phyloP scores from a whole-genome alignment of 1,139 yeast genomes.

The Hemisphaericaspora xylanilytica region DNA sequence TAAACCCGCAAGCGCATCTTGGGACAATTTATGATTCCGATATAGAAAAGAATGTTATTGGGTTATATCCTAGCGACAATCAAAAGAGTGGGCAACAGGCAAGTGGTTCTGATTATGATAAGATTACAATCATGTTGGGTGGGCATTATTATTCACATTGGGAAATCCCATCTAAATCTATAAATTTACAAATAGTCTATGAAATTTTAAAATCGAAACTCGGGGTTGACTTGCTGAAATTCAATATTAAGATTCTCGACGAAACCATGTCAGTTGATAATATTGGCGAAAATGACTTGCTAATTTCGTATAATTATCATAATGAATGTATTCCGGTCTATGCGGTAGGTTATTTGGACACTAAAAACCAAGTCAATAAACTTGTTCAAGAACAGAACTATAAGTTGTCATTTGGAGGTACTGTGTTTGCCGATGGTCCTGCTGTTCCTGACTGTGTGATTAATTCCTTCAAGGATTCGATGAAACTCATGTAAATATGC shows the following conservation, averaged over 20 bases:
- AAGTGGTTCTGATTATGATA: conserved; percentile 37
- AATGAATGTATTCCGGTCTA: conserved; percentile 79
- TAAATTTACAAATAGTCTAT: conserved; percentile 44
- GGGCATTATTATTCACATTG: conserved; percentile 55
- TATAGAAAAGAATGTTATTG: conserved; percentile 50
- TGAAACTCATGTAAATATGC: conserved; percentile 13
- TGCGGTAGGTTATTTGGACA: conserved; percentile 64
- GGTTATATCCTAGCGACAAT: conserved; percentile 13
- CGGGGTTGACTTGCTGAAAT: conserved; percentile 39
- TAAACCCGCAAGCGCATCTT: conserved; percentile 59
- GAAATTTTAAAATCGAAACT: conserved; percentile 51
- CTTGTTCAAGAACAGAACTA: conserved; percentile 27
- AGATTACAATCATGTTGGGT: conserved; percentile 87
- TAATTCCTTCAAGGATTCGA: conserved; percentile 60
- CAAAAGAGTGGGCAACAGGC: neutral
- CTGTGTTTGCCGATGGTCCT: conserved; percentile 76
- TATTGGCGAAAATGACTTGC: conserved; percentile 29
- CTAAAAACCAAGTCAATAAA: conserved; percentile 33
- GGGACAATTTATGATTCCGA: conserved; percentile 94
- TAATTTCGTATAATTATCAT: conserved; percentile 34
- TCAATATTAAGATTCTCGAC: conserved; percentile 27
- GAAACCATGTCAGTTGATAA: conserved; percentile 25
- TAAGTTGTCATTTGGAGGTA: conserved; percentile 68
- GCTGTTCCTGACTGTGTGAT: conserved; percentile 89
- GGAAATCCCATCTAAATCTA: conserved; percentile 45